Evolutionary conservation across 768 basidiomycete species (phyloP), one percentile per base, ranked within the genome.

Genomic region (Boletus subcaerulescens): DNA sequence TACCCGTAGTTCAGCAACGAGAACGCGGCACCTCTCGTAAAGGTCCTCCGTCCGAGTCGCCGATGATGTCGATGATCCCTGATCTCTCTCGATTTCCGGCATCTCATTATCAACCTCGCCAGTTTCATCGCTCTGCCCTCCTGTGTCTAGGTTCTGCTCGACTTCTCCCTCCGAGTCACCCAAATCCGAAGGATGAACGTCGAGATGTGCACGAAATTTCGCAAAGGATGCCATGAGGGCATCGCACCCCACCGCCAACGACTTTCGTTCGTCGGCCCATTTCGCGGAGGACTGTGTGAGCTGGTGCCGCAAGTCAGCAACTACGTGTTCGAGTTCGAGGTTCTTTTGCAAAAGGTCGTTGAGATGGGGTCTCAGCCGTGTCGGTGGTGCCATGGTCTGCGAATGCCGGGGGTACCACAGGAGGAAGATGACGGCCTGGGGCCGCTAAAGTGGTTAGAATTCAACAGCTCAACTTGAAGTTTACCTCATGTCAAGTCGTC

Each of bases 181-280:
- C 64, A 48, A 55, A 24, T 66, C 64, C 38, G 57, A 52, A 29
- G 58, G 47, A 26, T 68, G 65, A 2, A 53, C 42, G 41, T 67
- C 65, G 1, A 68, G 45, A 4, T 57, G 59, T 35, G 65, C 64
- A 29, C 65, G 65, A 44, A 66, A 68, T 41, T 68, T 67, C 26
- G 66, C 66, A 61, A 67, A 67, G 24, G 66, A 68, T n/a, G 65
- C 64, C 65, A 67, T 66, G 61, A 66, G 66, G 15, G 33, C 12
- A 38, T 67, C 66, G 29, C 65, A 67, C 32, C 58, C 59, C 44
- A 45, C 40, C 45, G 55, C 57, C 33, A 66, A 48, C 33, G 50
- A 50, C 58, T 66, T 66, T 45, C 66, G 65, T 55, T 66, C 65
- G 33, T 66, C 66, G 9, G 57, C 66, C 66, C 65, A 66, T 58